Percentiles rank a stretch among this genome's conserved stretches.
Conservation (phyloP, 306 rosid species). For the Pachyrhizus erosus region DNA sequence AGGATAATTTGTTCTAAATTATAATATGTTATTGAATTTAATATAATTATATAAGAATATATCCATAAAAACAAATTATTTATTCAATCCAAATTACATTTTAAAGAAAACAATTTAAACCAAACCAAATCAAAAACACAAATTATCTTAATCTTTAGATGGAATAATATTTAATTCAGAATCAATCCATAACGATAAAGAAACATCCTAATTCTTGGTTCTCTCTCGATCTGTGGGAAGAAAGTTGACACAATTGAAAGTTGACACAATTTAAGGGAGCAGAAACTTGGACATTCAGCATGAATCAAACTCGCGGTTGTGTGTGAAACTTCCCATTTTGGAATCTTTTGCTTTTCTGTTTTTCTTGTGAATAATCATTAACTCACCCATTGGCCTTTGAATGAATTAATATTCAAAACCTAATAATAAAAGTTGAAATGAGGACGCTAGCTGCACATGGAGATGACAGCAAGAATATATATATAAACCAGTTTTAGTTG, state of each 20-base stretch:
- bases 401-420: slow-evolving; percentile 16
- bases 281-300: neutral
- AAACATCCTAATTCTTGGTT: too few species aligned
- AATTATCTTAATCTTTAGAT: too few species aligned
- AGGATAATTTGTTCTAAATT: too few species aligned
- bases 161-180: too few species aligned
- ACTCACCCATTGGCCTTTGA: slow-evolving; percentile 28
- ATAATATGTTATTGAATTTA: too few species aligned
- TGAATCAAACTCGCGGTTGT: slow-evolving; percentile 1
- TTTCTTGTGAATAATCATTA: slow-evolving; percentile 17
- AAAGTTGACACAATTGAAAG: slow-evolving; percentile 22
- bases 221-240: slow-evolving; percentile 28
- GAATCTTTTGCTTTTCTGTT: neutral
- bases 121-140: too few species aligned
- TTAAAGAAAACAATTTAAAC: too few species aligned
- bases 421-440: slow-evolving; percentile 4
- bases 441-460: slow-evolving; percentile 47
- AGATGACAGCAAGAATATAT: slow-evolving; percentile 46
- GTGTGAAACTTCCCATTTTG: slow-evolving; percentile 10
- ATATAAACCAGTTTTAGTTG: slow-evolving; percentile 18
- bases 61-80: too few species aligned
- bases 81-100: too few species aligned
- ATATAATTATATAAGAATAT: too few species aligned
- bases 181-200: too few species aligned
- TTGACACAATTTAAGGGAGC: slow-evolving; percentile 16